These are phyloP conservation scores for Penicillium antarcticum DNA, from an alignment of 495 filamentous ascomycete species.

Conservation along the genomic window DNA sequence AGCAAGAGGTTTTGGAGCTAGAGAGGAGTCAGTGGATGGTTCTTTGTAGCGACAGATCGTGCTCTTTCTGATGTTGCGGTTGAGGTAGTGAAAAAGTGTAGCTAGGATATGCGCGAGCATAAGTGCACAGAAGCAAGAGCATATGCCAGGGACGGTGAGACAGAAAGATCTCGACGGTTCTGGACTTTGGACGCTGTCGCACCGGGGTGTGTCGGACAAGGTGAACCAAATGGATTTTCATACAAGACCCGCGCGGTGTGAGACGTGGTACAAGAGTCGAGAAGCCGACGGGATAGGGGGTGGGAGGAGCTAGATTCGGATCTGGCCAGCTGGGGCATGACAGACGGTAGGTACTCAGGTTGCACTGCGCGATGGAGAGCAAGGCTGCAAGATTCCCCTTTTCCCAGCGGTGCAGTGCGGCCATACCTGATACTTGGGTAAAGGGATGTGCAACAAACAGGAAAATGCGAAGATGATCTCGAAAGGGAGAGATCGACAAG, in stretches of 20 bases:
- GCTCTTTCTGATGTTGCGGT: background rate
- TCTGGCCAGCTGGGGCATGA: slow-evolving; percentile 5
- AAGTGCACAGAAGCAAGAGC: background rate
- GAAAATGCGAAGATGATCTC: slow-evolving; percentile 1
- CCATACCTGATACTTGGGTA: slow-evolving; percentile 6
- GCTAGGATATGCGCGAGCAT: slow-evolving; percentile 6
- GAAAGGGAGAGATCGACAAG: background rate
- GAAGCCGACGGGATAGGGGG: background rate
- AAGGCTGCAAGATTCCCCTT: slow-evolving; percentile 22
- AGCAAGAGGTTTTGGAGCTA: slow-evolving; percentile 78
- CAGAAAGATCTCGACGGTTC: slow-evolving; percentile 12
- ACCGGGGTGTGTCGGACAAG: slow-evolving; percentile 4
- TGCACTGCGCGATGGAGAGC: slow-evolving; percentile 17
- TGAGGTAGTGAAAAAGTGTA: background rate
- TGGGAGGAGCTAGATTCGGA: slow-evolving; percentile 1
- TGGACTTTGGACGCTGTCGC: slow-evolving; percentile 1
- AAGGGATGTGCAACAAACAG: slow-evolving; percentile 7
- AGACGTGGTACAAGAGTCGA: slow-evolving; percentile 1
- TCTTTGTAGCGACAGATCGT: background rate
- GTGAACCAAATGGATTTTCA: background rate
- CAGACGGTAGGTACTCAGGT: slow-evolving; percentile 8
- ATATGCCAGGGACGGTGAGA: slow-evolving; percentile 14
- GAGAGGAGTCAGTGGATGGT: slow-evolving; percentile 10
- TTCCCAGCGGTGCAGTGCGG: slow-evolving; percentile 14
- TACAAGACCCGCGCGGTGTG: slow-evolving; percentile 5